These are phyloP conservation scores for Russula virescens DNA, from an alignment of 768 basidiomycete species.

Conservation along the genomic window DNA sequence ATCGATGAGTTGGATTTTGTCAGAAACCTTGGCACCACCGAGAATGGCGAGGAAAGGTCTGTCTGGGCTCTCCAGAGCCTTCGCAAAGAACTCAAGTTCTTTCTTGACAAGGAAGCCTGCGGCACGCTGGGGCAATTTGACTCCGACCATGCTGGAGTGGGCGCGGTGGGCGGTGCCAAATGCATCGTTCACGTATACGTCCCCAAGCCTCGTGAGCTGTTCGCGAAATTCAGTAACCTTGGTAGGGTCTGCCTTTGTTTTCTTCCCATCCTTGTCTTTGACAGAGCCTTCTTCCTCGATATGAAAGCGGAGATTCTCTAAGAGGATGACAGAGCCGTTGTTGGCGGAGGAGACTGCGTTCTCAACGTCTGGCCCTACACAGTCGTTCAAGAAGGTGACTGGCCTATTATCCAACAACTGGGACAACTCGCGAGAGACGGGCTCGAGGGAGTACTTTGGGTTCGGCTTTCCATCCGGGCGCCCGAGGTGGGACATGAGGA, in stretches of 20 bases:
- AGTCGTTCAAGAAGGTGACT: constrained; percentile 80
- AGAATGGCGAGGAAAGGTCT: constrained; percentile 97
- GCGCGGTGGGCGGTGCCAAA: constrained; percentile 98
- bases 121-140: constrained; percentile 86
- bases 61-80: constrained; percentile 91
- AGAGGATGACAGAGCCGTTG: constrained; percentile 71
- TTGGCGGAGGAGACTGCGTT: constrained; percentile 61
- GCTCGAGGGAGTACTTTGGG: constrained; percentile 85
- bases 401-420: constrained; percentile 55
- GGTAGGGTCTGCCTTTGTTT: constrained; percentile 86
- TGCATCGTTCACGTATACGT: constrained; percentile 97
- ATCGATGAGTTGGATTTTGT: constrained; percentile 98
- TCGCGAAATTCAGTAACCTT: constrained; percentile 81
- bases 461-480: constrained; percentile 91
- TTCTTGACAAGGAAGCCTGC: constrained; percentile 98
- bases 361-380: constrained; percentile 83
- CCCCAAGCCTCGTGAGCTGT: constrained; percentile 83
- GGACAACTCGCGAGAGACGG: constrained; percentile 76
- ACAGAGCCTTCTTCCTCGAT: constrained; percentile 95
- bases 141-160: constrained; percentile 97
- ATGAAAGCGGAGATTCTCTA: constrained; percentile 98
- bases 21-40: constrained; percentile 97
- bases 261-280: constrained; percentile 91
- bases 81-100: constrained; percentile 97
- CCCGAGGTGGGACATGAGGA: constrained; percentile 97